Evolutionary conservation across 1,284 basidiomycete genomes (phyloP).

Genomic region (Mrakiaceae sp.): DNA sequence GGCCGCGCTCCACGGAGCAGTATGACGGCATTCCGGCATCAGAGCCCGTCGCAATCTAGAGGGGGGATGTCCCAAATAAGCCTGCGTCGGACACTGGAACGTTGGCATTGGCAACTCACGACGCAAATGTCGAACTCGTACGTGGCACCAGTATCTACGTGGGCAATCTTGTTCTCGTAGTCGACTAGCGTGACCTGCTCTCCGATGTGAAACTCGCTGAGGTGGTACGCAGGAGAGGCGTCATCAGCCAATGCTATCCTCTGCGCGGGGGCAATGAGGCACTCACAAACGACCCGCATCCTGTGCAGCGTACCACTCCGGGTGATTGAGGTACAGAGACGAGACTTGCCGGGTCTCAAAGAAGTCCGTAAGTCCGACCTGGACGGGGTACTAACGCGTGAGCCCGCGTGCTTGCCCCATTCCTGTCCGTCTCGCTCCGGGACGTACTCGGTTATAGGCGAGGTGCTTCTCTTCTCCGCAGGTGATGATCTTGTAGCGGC

Average conservation of each 20-base stretch:
- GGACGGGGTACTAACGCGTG: slow-evolving; percentile 28
- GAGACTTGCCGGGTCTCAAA: slow-evolving; percentile 53
- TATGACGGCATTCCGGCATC: slow-evolving; percentile 56
- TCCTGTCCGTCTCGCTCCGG: neutral
- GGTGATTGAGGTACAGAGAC: slow-evolving; percentile 30
- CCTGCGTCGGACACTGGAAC: slow-evolving; percentile 20
- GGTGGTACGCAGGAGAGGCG: neutral
- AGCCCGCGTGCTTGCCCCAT: slow-evolving; percentile 1
- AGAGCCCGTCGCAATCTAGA: slow-evolving; percentile 53
- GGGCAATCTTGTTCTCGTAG: slow-evolving; percentile 39
- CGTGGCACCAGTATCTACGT: slow-evolving; percentile 41
- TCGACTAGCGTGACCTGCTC: slow-evolving; percentile 47
- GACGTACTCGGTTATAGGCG: slow-evolving; percentile 25
- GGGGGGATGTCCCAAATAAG: slow-evolving; percentile 10
- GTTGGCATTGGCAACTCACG: neutral
- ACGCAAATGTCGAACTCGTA: slow-evolving; percentile 52
- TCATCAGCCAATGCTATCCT: neutral
- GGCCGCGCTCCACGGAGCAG: slow-evolving; percentile 38
- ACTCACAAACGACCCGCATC: slow-evolving; percentile 20
- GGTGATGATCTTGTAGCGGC: slow-evolving; percentile 47
- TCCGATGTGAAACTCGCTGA: slow-evolving; percentile 40
- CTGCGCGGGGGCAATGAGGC: neutral
- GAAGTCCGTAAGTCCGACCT: slow-evolving; percentile 54
- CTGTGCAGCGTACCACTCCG: slow-evolving; percentile 18
- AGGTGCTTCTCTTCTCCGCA: slow-evolving; percentile 46